Conservation (phyloP, 2,329 filamentous ascomycete genomes). For the Cladosporium sphaerospermum region DNA sequence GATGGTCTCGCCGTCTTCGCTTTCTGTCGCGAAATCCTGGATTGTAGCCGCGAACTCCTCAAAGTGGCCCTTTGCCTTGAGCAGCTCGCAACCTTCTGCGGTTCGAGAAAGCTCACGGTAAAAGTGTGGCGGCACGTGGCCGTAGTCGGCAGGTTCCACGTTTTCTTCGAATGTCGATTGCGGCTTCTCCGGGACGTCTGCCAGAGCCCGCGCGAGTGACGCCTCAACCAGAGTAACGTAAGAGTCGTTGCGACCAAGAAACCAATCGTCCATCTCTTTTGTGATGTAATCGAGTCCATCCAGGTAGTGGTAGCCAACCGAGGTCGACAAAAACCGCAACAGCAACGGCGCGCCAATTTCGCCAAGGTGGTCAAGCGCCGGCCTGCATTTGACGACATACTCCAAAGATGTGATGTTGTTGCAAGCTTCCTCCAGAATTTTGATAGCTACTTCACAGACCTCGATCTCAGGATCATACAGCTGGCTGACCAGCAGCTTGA, state of each 20-base stretch:
- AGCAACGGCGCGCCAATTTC: conserved; percentile 93
- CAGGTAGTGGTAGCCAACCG: conserved; percentile 94
- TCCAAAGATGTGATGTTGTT: conserved; percentile 87
- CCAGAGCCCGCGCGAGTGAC: conserved; percentile 80
- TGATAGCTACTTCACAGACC: conserved; percentile 92
- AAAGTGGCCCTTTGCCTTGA: conserved; percentile 92
- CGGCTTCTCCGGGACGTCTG: conserved; percentile 51
- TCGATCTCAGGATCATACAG: conserved; percentile 96
- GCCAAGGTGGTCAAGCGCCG: conserved; percentile 87
- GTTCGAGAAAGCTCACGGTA: conserved; percentile 93
- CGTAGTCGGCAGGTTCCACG: conserved; percentile 44
- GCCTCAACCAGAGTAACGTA: conserved; percentile 94
- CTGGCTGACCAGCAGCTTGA: conserved; percentile 93
- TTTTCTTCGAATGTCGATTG: conserved; percentile 37
- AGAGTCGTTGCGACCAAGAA: conserved; percentile 90
- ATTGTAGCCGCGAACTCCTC: conserved; percentile 88
- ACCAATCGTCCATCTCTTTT: conserved; percentile 99
- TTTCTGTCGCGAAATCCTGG: conserved; percentile 76
- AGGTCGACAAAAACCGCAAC: conserved; percentile 87
- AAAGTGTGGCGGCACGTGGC: conserved; percentile 86
- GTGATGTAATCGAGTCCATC: conserved; percentile 97
- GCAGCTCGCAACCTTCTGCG: conserved; percentile 79
- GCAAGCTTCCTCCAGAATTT: conserved; percentile 94
- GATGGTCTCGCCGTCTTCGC: conserved; percentile 76
- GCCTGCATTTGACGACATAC: conserved; percentile 93